phyloP scores from a whole-genome alignment of 108 stramenopile species.

The Mediolabrus comicus region DNA sequence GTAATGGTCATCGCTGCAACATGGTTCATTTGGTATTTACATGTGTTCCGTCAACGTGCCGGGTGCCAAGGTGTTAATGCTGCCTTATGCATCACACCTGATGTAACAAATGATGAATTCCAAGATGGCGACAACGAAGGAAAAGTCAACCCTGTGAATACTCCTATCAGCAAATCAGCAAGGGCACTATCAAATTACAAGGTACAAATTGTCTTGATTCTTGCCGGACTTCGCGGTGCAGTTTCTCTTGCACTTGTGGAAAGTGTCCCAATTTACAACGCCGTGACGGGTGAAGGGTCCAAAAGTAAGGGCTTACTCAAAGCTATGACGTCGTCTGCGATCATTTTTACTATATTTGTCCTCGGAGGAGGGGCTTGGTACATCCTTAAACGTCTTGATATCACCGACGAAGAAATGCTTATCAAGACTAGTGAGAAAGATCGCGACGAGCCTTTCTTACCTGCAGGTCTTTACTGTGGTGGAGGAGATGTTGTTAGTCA shows the following conservation, averaged over 20 bases:
- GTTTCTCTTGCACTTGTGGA: conserved; percentile 87
- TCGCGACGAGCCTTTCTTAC: background rate
- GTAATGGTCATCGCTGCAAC: conserved; percentile 68
- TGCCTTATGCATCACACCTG: background rate
- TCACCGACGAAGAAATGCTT: conserved; percentile 45
- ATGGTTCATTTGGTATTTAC: conserved; percentile 56
- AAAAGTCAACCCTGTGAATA: conserved; percentile 18
- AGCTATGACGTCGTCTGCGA: conserved; percentile 84
- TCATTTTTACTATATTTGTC: conserved; percentile 80
- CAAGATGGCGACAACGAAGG: conserved; percentile 4
- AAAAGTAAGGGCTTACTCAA: conserved; percentile 75
- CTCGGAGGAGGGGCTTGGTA: conserved; percentile 81
- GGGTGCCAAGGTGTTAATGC: conserved; percentile 13
- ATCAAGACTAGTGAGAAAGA: conserved; percentile 16
- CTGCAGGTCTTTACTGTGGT: conserved; percentile 4
- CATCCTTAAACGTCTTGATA: conserved; percentile 49
- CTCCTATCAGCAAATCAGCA: conserved; percentile 47
- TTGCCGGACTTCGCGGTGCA: conserved; percentile 88
- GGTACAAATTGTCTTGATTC: conserved; percentile 74
- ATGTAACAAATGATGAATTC: background rate
- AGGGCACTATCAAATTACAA: conserved; percentile 33
- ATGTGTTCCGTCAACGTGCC: conserved; percentile 41
- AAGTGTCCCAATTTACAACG: conserved; percentile 82
- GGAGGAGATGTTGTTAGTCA: background rate
- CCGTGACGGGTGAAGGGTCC: conserved; percentile 66